phyloP scores from a whole-genome alignment of 768 basidiomycete species.

The Termitomyces sp. region DNA sequence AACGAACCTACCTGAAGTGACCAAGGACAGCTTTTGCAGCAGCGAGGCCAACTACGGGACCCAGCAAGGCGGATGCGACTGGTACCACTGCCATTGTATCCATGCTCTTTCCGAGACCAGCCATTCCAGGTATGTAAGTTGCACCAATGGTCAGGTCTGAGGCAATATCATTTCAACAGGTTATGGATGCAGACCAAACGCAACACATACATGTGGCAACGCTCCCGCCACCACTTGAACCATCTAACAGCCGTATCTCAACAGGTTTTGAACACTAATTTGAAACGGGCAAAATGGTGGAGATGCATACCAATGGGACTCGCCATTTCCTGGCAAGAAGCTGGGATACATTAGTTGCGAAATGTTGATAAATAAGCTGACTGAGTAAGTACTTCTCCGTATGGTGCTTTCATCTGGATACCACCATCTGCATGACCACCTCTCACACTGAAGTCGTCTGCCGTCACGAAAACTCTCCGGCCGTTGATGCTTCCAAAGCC shows the following conservation, averaged over 20 bases:
- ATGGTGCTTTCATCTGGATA: conserved; percentile 30
- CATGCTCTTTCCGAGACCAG: conserved; percentile 30
- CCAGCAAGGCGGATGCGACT: conserved; percentile 31
- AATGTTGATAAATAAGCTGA: background rate
- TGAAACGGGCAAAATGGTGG: background rate
- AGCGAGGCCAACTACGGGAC: conserved; percentile 36
- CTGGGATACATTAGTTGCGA: conserved; percentile 9
- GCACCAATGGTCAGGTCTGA: conserved; percentile 30
- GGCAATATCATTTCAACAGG: background rate
- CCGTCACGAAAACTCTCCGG: conserved; percentile 32
- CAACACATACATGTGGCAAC: conserved; percentile 28
- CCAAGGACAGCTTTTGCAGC: conserved; percentile 32
- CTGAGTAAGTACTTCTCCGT: conserved; percentile 30
- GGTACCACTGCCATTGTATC: conserved; percentile 33
- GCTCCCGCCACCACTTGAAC: conserved; percentile 37
- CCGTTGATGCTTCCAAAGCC: conserved; percentile 29
- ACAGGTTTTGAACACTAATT: background rate
- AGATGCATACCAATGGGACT: conserved; percentile 27
- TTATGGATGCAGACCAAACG: background rate
- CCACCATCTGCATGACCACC: conserved; percentile 39
- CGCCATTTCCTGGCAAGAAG: conserved; percentile 26
- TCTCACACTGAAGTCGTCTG: conserved; percentile 37
- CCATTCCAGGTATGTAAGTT: conserved; percentile 32
- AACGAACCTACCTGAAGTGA: conserved; percentile 27
- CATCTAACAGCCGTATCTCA: conserved; percentile 34